phyloP scores from a whole-genome alignment of 768 basidiomycete genomes.

The Kwoniella heveanensis region DNA sequence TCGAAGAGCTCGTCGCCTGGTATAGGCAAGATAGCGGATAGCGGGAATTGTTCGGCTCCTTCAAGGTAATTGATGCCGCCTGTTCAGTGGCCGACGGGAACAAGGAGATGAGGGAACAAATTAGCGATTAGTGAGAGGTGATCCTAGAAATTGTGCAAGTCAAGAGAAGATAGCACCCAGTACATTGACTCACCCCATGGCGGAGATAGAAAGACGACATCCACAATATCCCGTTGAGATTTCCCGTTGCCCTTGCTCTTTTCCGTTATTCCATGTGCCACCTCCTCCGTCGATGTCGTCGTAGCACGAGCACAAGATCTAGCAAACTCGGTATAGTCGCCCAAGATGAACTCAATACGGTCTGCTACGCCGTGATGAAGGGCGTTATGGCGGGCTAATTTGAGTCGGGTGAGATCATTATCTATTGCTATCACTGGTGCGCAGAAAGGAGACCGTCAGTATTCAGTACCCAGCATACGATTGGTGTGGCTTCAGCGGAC shows the following conservation, averaged over 20 bases:
- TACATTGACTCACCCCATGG: conserved; percentile 78
- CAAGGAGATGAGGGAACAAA: conserved; percentile 18
- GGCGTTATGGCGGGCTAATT: conserved; percentile 91
- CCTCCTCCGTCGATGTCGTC: conserved; percentile 5
- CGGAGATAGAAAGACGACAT: conserved; percentile 89
- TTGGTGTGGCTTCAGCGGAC: no score
- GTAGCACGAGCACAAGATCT: conserved; percentile 55
- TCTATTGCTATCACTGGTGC: conserved; percentile 98
- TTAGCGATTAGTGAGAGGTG: conserved; percentile 14
- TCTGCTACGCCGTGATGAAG: conserved; percentile 90
- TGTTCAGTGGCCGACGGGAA: conserved; percentile 10
- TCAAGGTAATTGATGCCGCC: conserved; percentile 53
- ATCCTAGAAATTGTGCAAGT: background rate
- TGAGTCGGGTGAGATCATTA: conserved; percentile 76
- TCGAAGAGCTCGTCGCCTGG: conserved; percentile 80
- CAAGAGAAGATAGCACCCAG: conserved; percentile 61
- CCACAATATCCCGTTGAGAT: conserved; percentile 60
- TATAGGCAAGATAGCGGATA: conserved; percentile 74
- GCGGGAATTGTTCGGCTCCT: conserved; percentile 54
- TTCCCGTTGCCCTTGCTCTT: conserved; percentile 2
- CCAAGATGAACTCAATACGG: conserved; percentile 88
- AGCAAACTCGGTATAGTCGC: conserved; percentile 82
- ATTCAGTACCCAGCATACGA: no score
- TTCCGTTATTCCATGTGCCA: no score
- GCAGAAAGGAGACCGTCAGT: no score